Evolutionary conservation across 2,329 filamentous ascomycete genomes (phyloP).

Genomic region (Aspergillus sp.): DNA sequence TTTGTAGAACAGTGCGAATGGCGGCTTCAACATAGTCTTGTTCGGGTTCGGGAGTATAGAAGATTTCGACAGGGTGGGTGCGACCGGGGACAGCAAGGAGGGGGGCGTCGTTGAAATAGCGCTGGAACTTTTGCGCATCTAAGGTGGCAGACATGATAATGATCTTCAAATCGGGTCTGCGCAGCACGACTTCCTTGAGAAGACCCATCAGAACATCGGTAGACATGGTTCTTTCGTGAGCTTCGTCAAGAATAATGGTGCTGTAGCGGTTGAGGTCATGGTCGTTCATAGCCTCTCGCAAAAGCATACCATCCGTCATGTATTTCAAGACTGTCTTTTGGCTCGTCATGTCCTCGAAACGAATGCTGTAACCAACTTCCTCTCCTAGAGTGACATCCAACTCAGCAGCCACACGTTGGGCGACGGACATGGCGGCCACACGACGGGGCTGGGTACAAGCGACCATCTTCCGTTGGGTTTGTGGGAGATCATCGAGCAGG

Average conservation of each 20-base stretch:
- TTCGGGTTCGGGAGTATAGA: slow-evolving; percentile 96
- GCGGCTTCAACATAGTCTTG: slow-evolving; percentile 96
- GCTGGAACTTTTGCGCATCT: slow-evolving; percentile 96
- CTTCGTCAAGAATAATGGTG: slow-evolving; percentile 97
- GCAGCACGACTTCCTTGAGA: slow-evolving; percentile 82
- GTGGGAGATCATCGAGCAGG: slow-evolving; percentile 92
- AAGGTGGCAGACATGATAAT: slow-evolving; percentile 99
- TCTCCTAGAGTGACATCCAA: slow-evolving; percentile 92
- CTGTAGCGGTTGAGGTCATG: slow-evolving; percentile 89
- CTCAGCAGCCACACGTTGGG: slow-evolving; percentile 95
- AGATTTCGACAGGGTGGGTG: slow-evolving; percentile 96
- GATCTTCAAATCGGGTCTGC: slow-evolving; percentile 90
- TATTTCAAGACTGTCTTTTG: slow-evolving; percentile 94
- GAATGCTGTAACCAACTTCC: slow-evolving; percentile 97
- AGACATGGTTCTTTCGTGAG: slow-evolving; percentile 94
- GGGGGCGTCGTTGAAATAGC: slow-evolving; percentile 93
- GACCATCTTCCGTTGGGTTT: slow-evolving; percentile 83
- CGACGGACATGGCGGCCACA: slow-evolving; percentile 98
- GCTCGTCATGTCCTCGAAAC: slow-evolving; percentile 94
- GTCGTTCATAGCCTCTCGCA: slow-evolving; percentile 96
- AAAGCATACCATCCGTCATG: slow-evolving; percentile 99
- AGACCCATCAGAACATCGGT: slow-evolving; percentile 98
- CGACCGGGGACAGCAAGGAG: slow-evolving; percentile 91
- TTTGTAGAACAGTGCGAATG: slow-evolving; percentile 91
- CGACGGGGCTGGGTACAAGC: slow-evolving; percentile 97